Conservation (phyloP, 176 grass and related monocot genomes). For the Carex littledalei region DNA sequence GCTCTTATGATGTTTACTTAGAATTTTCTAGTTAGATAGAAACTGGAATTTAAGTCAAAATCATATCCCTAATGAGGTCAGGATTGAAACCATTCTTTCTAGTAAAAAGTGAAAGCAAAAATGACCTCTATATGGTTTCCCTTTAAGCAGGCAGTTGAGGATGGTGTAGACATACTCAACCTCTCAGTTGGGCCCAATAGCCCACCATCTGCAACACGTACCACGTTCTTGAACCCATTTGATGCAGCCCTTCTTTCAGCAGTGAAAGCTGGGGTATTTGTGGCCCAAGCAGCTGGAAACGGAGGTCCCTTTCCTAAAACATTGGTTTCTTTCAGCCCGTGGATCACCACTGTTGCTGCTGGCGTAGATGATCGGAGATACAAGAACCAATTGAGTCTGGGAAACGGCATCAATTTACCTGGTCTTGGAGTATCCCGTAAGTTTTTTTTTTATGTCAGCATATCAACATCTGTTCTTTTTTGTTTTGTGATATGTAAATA, state of each 20-base stretch:
- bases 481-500: neutral
- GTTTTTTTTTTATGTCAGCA: constrained; percentile 17
- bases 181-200: constrained; percentile 98
- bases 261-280: constrained; percentile 96
- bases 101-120: neutral
- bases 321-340: constrained; percentile 95
- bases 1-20: neutral
- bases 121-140: neutral
- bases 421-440: constrained; percentile 99
- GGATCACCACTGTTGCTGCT: constrained; percentile 97
- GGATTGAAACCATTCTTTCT: neutral
- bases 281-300: constrained; percentile 95
- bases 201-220: constrained; percentile 76
- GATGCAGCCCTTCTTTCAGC: constrained; percentile 95
- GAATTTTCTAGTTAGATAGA: neutral
- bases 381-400: constrained; percentile 89
- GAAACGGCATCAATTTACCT: constrained; percentile 73
- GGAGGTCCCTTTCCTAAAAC: constrained; percentile 98
- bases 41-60: neutral
- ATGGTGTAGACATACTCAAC: constrained; percentile 94
- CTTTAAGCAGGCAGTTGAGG: constrained; percentile 73
- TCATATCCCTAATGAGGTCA: neutral
- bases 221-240: constrained; percentile 95
- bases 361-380: constrained; percentile 97
- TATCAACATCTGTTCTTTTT: neutral